These are phyloP conservation scores for Ceratocystiopsis sp. DNA, from an alignment of 2,329 filamentous ascomycete species.

Conservation along the genomic window DNA sequence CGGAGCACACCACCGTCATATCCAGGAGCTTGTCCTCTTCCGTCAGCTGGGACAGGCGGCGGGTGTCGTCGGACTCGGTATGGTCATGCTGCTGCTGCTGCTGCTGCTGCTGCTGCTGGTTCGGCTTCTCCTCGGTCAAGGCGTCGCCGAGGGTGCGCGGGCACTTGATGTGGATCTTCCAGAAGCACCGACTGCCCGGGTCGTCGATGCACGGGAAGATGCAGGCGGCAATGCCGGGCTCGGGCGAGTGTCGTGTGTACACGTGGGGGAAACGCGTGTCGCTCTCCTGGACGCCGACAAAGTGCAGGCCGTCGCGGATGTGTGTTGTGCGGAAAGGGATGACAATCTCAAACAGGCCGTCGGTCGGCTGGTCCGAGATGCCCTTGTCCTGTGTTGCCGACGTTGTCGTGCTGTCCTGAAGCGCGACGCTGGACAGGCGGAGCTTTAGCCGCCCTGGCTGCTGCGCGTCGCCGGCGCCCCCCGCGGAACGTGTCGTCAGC, in stretches of 20 bases:
- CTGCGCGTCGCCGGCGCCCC: not conserved
- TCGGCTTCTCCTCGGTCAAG: slow-evolving; percentile 30
- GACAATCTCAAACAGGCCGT: slow-evolving; percentile 22
- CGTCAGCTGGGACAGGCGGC: slow-evolving; percentile 24
- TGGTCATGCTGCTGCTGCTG: slow-evolving; percentile 18
- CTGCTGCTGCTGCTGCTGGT: slow-evolving; percentile 22
- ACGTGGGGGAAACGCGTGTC: slow-evolving; percentile 79
- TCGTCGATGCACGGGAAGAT: slow-evolving; percentile 93
- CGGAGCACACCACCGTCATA: slow-evolving; percentile 80
- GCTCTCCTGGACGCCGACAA: slow-evolving; percentile 66
- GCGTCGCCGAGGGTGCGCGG: slow-evolving; percentile 76
- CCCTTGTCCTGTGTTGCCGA: not conserved
- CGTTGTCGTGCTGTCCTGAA: not conserved
- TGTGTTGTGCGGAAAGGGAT: slow-evolving; percentile 65
- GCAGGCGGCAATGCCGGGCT: slow-evolving; percentile 63
- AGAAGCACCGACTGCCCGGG: slow-evolving; percentile 54
- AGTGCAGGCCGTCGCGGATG: slow-evolving; percentile 77
- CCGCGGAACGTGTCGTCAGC: not conserved
- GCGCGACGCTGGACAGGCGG: slow-evolving; percentile 3
- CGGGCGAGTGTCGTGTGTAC: slow-evolving; percentile 69
- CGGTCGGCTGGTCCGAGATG: slow-evolving; percentile 2
- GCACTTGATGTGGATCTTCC: slow-evolving; percentile 76
- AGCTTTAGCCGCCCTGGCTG: slow-evolving; percentile 6
- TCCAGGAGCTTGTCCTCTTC: slow-evolving; percentile 80
- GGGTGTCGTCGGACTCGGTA: slow-evolving; percentile 3